Percentiles rank a stretch among this genome's conserved stretches.
These are phyloP conservation scores for Apiospora saccharicola DNA, from an alignment of 2,329 filamentous ascomycete species.

Conservation along the genomic window DNA sequence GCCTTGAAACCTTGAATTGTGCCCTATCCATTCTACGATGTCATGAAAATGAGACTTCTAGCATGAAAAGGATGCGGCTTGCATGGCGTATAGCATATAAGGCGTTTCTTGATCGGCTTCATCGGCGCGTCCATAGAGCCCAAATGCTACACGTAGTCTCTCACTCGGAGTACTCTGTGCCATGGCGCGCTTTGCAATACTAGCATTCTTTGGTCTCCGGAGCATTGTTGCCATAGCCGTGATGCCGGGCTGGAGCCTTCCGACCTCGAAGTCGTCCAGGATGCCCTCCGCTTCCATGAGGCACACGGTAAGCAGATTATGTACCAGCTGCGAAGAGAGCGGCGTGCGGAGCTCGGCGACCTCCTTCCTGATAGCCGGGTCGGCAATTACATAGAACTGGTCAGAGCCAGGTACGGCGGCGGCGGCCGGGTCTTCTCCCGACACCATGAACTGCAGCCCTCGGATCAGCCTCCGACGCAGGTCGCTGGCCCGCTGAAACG, in stretches of 20 bases:
- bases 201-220: not conserved
- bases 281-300: not conserved
- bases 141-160: not conserved
- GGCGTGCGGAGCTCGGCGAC: not conserved
- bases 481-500: not conserved
- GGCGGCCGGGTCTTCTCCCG: not conserved
- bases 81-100: not conserved
- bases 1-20: not conserved
- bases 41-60: not conserved
- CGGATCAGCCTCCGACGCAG: not conserved
- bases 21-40: not conserved
- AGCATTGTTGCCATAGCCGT: not conserved
- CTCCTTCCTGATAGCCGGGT: not conserved
- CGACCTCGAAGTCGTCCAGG: not conserved
- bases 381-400: not conserved
- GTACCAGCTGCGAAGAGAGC: not conserved
- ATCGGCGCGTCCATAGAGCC: not conserved
- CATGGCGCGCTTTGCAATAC: not conserved
- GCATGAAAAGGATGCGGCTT: not conserved
- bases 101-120: not conserved
- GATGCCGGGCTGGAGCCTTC: not conserved
- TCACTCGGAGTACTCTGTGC: not conserved
- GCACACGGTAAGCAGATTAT: not conserved
- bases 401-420: too few relatives aligned
- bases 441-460: not conserved